These are phyloP conservation scores for Cordia subcordata DNA, from an alignment of 257 asterid species.

Conservation along the genomic window DNA sequence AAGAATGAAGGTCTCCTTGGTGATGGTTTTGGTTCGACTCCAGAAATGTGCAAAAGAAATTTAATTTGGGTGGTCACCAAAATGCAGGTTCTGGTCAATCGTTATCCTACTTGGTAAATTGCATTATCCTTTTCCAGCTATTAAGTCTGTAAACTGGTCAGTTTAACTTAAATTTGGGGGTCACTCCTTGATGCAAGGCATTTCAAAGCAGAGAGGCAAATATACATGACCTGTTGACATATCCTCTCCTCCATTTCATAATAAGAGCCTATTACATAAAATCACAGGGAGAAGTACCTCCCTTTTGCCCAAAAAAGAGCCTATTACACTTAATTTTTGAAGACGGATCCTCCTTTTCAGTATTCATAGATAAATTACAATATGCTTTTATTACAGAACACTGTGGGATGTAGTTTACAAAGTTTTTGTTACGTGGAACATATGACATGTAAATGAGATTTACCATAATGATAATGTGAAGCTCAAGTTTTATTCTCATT, in stretches of 20 bases:
- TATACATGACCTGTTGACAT: not conserved
- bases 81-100: constrained; percentile 88
- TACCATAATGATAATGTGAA: constrained; percentile 2
- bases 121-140: not conserved
- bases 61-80: constrained; percentile 94
- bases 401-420: too few species aligned
- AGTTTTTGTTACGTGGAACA: not conserved
- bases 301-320: too few species aligned
- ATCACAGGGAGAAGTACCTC: too few species aligned
- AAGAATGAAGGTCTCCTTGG: constrained; percentile 77
- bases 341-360: too few species aligned
- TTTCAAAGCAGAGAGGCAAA: not conserved
- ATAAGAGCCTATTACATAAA: too few species aligned
- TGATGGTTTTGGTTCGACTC: constrained; percentile 97
- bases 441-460: not conserved
- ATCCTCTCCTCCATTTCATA: not conserved
- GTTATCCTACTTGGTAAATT: constrained; percentile 93
- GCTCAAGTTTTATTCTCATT: constrained; percentile 11
- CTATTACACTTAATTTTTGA: too few species aligned
- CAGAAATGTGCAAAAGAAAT: constrained; percentile 87
- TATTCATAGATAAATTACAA: too few species aligned
- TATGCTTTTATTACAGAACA: too few species aligned
- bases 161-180: not conserved
- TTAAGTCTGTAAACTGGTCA: not conserved
- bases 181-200: not conserved